Base-by-base conservation (phyloP, 768 basidiomycete genomes). In the Basidioascus undulatus region DNA sequence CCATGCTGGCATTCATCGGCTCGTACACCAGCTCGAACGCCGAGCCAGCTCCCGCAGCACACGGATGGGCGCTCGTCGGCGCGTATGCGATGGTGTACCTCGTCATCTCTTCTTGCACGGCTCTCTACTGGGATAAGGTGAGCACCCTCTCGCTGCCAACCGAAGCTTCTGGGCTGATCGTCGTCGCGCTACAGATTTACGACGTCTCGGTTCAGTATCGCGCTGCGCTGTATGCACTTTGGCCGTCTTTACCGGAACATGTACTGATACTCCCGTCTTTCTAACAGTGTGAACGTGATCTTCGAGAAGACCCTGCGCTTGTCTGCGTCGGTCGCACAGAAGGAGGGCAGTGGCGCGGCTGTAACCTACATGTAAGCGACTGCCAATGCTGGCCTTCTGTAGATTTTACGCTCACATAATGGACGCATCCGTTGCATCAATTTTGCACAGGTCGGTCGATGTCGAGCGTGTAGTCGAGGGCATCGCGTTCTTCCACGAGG, bases 1-100 rank as follows among this genome's bases (percentile, higher is more conserved):
- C 27, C 19, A 44, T 39, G 30, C 37, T 44, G 6, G 19, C 20
- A 10, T 44, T 39, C 31, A 39, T 44, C 16, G 19, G 27, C 3
- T 31, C 36, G 10, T 31, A 18, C 24, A 24, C 36, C 13, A 30
- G 37, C 15, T 23, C 36, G 21, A 21, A 20, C 20, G 36, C 42
- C 10, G n/a, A n/a, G n/a, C n/a, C n/a, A n/a, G n/a, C n/a, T n/a
- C n/a, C n/a, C n/a, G n/a, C n/a, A n/a, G n/a, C n/a, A n/a, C 27
- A 24, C 2, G 43, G 43, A 20, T 44, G 43, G 43, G 43, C 43
- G 13, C 37, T 44, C 19, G 37, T 44, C 13, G 43, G 43, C 23
- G 43, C 36, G 16, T 44, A 39, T 28, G 28, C 37, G 5, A 23
- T 37, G 24, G 24, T 44, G n/a, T 44, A 44, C 16, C 30, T 28